These are phyloP conservation scores for Tricladium varicosporioides DNA, from an alignment of 2,329 filamentous ascomycete genomes.

Conservation along the genomic window DNA sequence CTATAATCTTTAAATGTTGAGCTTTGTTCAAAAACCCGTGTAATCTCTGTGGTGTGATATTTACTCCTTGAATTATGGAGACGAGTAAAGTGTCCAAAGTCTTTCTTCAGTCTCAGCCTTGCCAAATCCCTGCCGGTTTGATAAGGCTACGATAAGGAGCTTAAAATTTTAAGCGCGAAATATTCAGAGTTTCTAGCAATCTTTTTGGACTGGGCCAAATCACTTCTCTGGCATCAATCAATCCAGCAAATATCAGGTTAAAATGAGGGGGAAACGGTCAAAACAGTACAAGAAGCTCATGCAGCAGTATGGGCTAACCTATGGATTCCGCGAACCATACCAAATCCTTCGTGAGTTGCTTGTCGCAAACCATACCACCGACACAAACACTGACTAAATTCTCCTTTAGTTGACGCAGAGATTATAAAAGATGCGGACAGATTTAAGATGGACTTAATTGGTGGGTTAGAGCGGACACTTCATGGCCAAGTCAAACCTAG, in stretches of 20 bases:
- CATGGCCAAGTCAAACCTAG: constrained; percentile 83
- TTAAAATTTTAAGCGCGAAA: constrained; percentile 9
- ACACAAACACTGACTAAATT: constrained; percentile 8
- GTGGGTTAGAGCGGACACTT: constrained; percentile 74
- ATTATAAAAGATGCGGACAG: constrained; percentile 78
- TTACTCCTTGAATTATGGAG: too few species aligned
- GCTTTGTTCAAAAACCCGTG: too few species aligned
- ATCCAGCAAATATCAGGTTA: constrained; percentile 26
- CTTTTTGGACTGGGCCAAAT: too few species aligned
- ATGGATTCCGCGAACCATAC: constrained; percentile 91
- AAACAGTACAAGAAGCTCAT: constrained; percentile 89
- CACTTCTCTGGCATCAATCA: background rate
- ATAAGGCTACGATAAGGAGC: background rate
- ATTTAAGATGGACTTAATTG: constrained; percentile 87
- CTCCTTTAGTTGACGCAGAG: constrained; percentile 68
- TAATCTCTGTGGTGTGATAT: too few species aligned
- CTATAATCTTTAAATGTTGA: too few species aligned
- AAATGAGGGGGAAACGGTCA: constrained; percentile 65
- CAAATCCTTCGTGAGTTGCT: constrained; percentile 68
- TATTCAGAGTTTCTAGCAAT: background rate
- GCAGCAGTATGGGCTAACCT: constrained; percentile 83
- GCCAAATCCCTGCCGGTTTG: background rate
- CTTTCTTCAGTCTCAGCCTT: background rate
- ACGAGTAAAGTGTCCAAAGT: too few species aligned
- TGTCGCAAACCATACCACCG: constrained; percentile 13